Evolutionary conservation across 2,329 filamentous ascomycete species (phyloP), one percentile per base, ranked within the genome.

Genomic region (Thelonectria olida): DNA sequence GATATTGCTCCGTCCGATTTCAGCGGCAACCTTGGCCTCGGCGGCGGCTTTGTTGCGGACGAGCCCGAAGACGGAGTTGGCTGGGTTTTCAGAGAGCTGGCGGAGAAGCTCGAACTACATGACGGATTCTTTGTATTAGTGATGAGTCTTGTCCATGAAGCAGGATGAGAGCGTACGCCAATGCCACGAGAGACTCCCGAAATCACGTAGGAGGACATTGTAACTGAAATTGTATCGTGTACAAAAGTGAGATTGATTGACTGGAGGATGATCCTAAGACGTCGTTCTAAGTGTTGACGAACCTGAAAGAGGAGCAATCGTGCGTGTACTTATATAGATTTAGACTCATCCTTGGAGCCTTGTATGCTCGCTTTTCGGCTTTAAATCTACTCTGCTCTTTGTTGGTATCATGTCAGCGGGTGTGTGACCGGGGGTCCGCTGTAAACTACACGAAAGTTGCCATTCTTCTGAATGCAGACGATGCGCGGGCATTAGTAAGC

Each of bases 51-150:
- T 80, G 67, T 82, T 68, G 9, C 80, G 78, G 23, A 82, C 78
- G 10, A 84, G 74, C 5, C 79, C 82, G 53, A 82, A 67, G 47
- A 82, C 72, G 2, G 69, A 73, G 65, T 80, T 80, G 31, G 68
- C 57, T 3, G 80, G 70, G 59, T 82, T 69, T 47, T 71, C 69
- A 17, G 81, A 82, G 47, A 84, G 70, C 28, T 80, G 74, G 25
- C 65, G 67, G 39, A 83, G 49, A 66, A 83, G 80, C 25, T 57
- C 62, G 22, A 63, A 61, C 66, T 68, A 38, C 17, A 31, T 31
- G 27, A 31, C 27, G 25, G 45, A 34, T 20, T 34, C n/a, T 20
- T 48, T 31, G 25, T 34, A 20, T 48, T 48, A 45, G 41, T 48
- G n/a, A 22, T 48, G 17, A 34, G 27, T 34, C 34, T 34, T 45